Evolutionary conservation across 305 asterid species (phyloP), one percentile per base, ranked within the genome.

Genomic region (Fraxinus xanthoxyloides): DNA sequence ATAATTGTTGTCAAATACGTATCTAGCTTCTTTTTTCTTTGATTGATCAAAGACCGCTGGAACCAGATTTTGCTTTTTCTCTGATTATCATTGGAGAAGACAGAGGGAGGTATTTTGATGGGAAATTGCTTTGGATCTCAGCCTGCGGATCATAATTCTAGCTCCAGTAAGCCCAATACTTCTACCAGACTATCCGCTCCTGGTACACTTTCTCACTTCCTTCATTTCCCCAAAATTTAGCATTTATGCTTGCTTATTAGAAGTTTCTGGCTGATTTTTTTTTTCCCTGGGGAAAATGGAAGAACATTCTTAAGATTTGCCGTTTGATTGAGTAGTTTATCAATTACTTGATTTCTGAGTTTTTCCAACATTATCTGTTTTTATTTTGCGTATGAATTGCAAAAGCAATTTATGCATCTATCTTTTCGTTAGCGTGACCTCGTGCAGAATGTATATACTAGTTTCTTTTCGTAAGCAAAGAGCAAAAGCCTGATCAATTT

Each of bases 51-150:
- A 46, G 56, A 3, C 56, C 5, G 56, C 15, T 46, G 19, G 19
- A 46, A 19, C 26, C 26, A 56, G 7, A 56, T 5, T 56, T 19
- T 19, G 9, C 28, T 56, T 56, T 21, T n/a, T 56, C 28, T 56
- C 30, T 56, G 7, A 21, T 21, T 56, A 19, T n/a, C 6, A 56
- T 56, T 46, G 56, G 56, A 46, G 56, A 46, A 46, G 56, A 46
- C 3, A 46, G 5, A 12, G 56, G 56, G n/a, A 43, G n/a, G 9
- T n/a, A 56, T 21, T 24, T 80, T 75, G 19, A 88, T 88, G 91
- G 91, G 91, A 78, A 88, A 88, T 81, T 88, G 91, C 67, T 86
- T 83, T 79, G 88, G 88, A 81, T 85, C 83, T 8, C 79, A 79
- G 79, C 76, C 65, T 72, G 81, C 32, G 10, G 72, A 81, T 61